These are phyloP conservation scores for Areca catechu DNA, from an alignment of 176 grass and related monocot species.

Conservation along the genomic window DNA sequence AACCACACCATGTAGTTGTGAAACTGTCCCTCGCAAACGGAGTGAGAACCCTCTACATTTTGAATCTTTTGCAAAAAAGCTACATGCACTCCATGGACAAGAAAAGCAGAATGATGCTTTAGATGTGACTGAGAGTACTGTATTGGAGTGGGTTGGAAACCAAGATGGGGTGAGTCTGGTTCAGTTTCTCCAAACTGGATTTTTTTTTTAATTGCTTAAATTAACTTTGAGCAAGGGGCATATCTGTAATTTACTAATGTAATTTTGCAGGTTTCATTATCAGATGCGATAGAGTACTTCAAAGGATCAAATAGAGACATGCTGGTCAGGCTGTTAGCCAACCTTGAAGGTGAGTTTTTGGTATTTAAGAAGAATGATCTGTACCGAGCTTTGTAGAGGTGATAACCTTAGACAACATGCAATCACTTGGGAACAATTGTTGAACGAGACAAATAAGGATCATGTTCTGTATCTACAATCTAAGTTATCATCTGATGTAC, in stretches of 20 bases:
- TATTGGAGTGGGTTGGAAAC: slow-evolving; percentile 41
- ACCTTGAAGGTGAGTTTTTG: slow-evolving; percentile 44
- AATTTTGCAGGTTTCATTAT: slow-evolving; percentile 50
- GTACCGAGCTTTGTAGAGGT: slow-evolving; percentile 45
- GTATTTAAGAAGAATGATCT: slow-evolving; percentile 64
- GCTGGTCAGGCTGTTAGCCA: slow-evolving; percentile 36
- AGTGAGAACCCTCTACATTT: neutral
- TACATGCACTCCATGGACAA: slow-evolving; percentile 31
- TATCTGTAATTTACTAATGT: too few species aligned
- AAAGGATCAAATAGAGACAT: slow-evolving; percentile 42
- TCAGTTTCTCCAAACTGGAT: neutral
- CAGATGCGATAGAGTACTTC: slow-evolving; percentile 44
- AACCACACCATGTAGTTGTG: slow-evolving; percentile 4
- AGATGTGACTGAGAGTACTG: slow-evolving; percentile 31
- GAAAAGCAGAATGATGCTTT: neutral
- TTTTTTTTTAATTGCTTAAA: too few species aligned
- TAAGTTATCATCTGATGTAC: too few species aligned
- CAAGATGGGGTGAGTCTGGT: slow-evolving; percentile 42
- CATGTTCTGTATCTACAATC: too few species aligned
- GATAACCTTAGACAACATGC: too few species aligned
- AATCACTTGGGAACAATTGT: too few species aligned
- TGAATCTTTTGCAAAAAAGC: slow-evolving; percentile 32
- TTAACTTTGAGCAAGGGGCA: too few species aligned
- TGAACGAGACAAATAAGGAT: too few species aligned
- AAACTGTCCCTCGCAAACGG: neutral